phyloP scores from a whole-genome alignment of 2,329 filamentous ascomycete genomes.

The Monosporascus sp. region DNA sequence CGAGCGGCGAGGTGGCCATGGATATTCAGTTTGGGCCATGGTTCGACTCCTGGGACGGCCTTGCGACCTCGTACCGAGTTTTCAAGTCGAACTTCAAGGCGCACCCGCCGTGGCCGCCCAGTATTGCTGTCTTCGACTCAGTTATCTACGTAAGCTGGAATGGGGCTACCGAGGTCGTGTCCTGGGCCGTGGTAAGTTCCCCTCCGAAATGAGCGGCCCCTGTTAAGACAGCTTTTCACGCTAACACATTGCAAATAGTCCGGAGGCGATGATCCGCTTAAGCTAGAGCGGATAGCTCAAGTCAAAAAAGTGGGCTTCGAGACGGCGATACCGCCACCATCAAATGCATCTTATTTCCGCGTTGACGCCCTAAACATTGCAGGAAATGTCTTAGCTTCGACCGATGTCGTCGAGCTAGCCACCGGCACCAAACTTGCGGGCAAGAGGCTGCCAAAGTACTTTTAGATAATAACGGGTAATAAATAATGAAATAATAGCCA shows the following conservation, averaged over 20 bases:
- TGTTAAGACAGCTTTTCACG: neutral
- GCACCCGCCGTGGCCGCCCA: conserved; percentile 25
- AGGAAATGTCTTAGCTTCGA: conserved; percentile 11
- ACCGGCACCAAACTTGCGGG: conserved; percentile 4
- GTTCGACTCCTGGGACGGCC: conserved; percentile 33
- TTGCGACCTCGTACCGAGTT: conserved; percentile 44
- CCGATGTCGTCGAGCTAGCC: conserved; percentile 14
- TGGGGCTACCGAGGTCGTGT: conserved; percentile 35
- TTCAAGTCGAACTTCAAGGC: conserved; percentile 51
- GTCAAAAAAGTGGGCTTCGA: conserved; percentile 15
- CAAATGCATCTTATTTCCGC: conserved; percentile 10
- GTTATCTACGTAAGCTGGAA: conserved; percentile 40
- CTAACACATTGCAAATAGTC: conserved; percentile 1
- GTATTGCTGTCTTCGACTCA: conserved; percentile 16
- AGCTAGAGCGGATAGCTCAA: conserved; percentile 4
- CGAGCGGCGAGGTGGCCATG: conserved; percentile 47
- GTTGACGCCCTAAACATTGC: conserved; percentile 10
- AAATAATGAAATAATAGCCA: neutral
- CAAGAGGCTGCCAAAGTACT: neutral
- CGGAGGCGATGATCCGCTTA: conserved; percentile 10
- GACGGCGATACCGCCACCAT: conserved; percentile 10
- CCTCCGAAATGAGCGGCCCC: neutral
- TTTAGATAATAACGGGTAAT: neutral
- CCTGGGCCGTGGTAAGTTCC: conserved; percentile 22
- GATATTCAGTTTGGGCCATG: conserved; percentile 37